Percentiles rank a stretch among this genome's conserved stretches.
phyloP scores from a whole-genome alignment of 2,329 filamentous ascomycete genomes.

The Ophiostoma quercus region DNA sequence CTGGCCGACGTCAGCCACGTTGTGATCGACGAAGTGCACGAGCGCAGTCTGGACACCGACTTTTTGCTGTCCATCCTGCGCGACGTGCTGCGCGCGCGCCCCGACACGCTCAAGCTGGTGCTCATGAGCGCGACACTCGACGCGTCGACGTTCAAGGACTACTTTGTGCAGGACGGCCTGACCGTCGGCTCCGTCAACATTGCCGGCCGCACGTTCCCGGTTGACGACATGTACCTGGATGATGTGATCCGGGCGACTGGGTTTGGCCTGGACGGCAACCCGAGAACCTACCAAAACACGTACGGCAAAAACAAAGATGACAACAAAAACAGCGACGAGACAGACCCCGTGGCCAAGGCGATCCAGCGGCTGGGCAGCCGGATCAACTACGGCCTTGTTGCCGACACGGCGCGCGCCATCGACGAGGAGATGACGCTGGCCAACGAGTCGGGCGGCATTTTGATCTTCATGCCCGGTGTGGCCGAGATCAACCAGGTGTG shows the following conservation, averaged over 20 bases:
- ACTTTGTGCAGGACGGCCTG: slow-evolving; percentile 66
- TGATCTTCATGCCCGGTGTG: slow-evolving; percentile 93
- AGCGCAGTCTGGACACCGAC: slow-evolving; percentile 89
- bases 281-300: neutral
- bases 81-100: slow-evolving; percentile 67
- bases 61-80: slow-evolving; percentile 84
- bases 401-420: slow-evolving; percentile 73
- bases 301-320: neutral
- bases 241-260: slow-evolving; percentile 77
- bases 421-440: slow-evolving; percentile 64
- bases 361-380: slow-evolving; percentile 71
- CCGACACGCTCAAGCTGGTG: slow-evolving; percentile 74
- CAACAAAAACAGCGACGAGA: slow-evolving; percentile 26
- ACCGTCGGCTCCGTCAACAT: slow-evolving; percentile 80
- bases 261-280: slow-evolving; percentile 46
- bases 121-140: slow-evolving; percentile 97
- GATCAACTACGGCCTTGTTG: slow-evolving; percentile 87
- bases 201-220: slow-evolving; percentile 80
- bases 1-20: slow-evolving; percentile 89
- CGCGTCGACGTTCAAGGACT: slow-evolving; percentile 74
- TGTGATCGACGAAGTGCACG: slow-evolving; percentile 94
- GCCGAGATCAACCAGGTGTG: slow-evolving; percentile 84
- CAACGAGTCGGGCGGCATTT: slow-evolving; percentile 71
- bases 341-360: slow-evolving; percentile 59
- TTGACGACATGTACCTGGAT: slow-evolving; percentile 84